Evolutionary conservation across 2,329 filamentous ascomycete genomes (phyloP), one percentile per base, ranked within the genome.

Genomic region (Hypoxylon sp.): DNA sequence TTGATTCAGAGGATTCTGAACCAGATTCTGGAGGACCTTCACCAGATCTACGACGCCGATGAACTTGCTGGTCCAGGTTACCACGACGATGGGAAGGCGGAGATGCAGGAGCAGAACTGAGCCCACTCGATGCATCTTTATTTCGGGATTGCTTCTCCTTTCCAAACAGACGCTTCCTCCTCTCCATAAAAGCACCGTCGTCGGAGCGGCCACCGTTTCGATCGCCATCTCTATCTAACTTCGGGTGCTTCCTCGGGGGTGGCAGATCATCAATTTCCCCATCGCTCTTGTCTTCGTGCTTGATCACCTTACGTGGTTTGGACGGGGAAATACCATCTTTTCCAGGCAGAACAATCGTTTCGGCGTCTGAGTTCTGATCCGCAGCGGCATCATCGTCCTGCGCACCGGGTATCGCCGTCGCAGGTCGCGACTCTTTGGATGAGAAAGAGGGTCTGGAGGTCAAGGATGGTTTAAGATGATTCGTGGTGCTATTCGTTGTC

Each of bases 281-380:
- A 49, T 84, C 83, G 61, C 78, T 82, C 63, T 76, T 80, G 64
- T 86, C 82, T 66, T 87, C 85, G 59, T 86, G 82, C 67, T 86
- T 87, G 63, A 81, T 79, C 35, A 82, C 75, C 70, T 86, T 87
- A 51, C 82, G 79, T 51, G 76, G 75, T 69, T 87, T 87, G 51
- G 82, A 81, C 0, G 83, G 83, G 16, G 83, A 87, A 63, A 83
- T 75, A 27, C 82, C 82, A 66, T 87, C 81, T 65, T 86, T 87
- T 19, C 82, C 83, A 7, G 83, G 79, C 23, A 88, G 69, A 25
- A 89, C 85, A 55, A 89, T 87, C 9, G 86, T 89, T 71, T 89
- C 86, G 37, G 86, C 86, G 65, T 89, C 86, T 1, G 86, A 89
- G 62, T 87, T 84, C 64, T 79, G 83, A 51, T 86, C 84, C 50